Evolutionary conservation across 345 rosid species (phyloP), one percentile per base, ranked within the genome.

Genomic region (Anastatica hierochuntica): DNA sequence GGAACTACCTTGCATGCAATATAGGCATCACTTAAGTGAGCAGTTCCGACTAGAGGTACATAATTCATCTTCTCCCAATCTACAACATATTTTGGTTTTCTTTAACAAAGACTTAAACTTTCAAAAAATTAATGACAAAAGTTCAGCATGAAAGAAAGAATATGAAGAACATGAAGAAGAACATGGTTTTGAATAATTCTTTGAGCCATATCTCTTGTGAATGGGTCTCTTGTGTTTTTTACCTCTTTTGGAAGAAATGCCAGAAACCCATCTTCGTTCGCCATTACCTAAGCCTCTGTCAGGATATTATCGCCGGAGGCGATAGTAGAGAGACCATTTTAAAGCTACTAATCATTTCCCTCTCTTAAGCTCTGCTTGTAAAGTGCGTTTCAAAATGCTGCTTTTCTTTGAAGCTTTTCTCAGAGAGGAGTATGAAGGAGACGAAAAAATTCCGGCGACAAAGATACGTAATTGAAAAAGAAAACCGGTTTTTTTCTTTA

Each of bases 11-110:
- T 92, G 23, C 99, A 72, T 17, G 99, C 99, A 60, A 92, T 58
- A 67, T 92, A 92, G 27, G 97, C 99, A 61, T 92, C 99, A 46
- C n/a, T n/a, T n/a, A n/a, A n/a, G n/a, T n/a, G n/a, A n/a, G n/a
- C n/a, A n/a, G n/a, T n/a, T n/a, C n/a, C n/a, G n/a, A n/a, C n/a
- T n/a, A n/a, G n/a, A n/a, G n/a, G n/a, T n/a, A n/a, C n/a, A n/a
- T n/a, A n/a, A n/a, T n/a, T n/a, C n/a, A n/a, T n/a, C n/a, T n/a
- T n/a, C n/a, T 47, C 49, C 74, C 85, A 46, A 63, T 74, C 90
- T 81, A 82, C 70, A 68, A 37, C 52, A 54, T 30, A 46, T 29
- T 63, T 47, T 19, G 2, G 5, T 21, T 21, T 21, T 21, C 24
- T 21, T 21, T 21, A 2, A 21, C 2, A 21, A 21, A 21, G 5